Evolutionary conservation across 345 rosid genomes (phyloP).

Genomic region (Boechera retrofracta): DNA sequence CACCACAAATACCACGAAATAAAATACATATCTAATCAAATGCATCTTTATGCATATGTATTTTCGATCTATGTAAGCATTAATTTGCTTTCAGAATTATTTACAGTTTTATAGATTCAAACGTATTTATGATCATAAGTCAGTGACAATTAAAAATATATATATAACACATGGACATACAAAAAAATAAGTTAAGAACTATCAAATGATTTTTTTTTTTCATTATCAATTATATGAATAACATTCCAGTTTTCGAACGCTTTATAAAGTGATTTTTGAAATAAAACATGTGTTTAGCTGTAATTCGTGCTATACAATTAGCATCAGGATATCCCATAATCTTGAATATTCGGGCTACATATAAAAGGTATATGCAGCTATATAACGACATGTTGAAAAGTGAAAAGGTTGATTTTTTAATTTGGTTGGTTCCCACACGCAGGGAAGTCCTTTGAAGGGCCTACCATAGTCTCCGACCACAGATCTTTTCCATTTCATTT

Average conservation of each 20-base stretch:
- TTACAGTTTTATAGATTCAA: neutral
- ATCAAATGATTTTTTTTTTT: neutral
- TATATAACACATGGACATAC: constrained; percentile 2
- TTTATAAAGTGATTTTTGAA: neutral
- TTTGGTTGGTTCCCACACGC: constrained; percentile 55
- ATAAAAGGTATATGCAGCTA: constrained; percentile 14
- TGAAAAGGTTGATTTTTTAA: constrained; percentile 30
- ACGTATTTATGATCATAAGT: neutral
- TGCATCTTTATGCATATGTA: neutral
- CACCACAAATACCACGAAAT: neutral
- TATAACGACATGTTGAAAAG: constrained; percentile 40
- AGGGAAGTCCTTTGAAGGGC: constrained; percentile 50
- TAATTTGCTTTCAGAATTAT: neutral
- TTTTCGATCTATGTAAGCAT: neutral
- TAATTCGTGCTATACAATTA: constrained; percentile 24
- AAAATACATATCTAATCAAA: neutral
- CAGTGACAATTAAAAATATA: too few species aligned
- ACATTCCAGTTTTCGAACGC: too few species aligned
- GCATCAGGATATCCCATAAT: constrained; percentile 26
- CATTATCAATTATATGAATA: neutral
- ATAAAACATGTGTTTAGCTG: constrained; percentile 10
- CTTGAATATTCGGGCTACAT: constrained; percentile 27
- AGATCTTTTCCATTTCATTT: neutral
- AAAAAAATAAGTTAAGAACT: neutral
- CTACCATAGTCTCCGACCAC: constrained; percentile 37